phyloP scores from a whole-genome alignment of 1,284 basidiomycete genomes.

The Mrakiaceae sp. region DNA sequence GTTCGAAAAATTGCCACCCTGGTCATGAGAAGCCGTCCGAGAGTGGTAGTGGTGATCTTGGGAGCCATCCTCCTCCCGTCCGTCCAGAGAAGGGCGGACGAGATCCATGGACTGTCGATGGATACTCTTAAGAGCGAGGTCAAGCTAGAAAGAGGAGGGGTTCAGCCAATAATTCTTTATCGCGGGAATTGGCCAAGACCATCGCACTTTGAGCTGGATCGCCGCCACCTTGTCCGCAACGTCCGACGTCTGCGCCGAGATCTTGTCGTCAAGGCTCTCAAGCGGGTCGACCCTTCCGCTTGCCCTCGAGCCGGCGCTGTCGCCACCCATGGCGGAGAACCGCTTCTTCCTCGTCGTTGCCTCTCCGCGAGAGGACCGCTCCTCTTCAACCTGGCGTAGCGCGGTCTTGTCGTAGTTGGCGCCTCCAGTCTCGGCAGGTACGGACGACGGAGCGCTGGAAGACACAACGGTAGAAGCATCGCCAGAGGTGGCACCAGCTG shows the following conservation, averaged over 20 bases:
- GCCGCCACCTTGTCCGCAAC: constrained; percentile 9
- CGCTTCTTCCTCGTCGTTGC: not conserved
- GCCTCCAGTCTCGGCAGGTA: not conserved
- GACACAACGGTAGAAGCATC: not conserved
- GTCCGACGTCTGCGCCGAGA: not conserved
- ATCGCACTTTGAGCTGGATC: constrained; percentile 11
- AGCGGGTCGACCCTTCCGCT: constrained; percentile 1
- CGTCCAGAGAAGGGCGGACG: not conserved
- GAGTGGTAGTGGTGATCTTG: not conserved
- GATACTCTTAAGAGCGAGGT: constrained; percentile 5
- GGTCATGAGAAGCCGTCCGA: not conserved
- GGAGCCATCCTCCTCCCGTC: not conserved
- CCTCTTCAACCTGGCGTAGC: no score
- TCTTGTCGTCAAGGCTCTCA: constrained; percentile 4
- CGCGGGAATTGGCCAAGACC: not conserved
- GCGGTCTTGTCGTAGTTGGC: no score
- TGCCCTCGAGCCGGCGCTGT: not conserved
- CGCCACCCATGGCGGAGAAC: constrained; percentile 4
- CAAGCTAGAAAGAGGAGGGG: not conserved
- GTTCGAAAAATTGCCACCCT: not conserved
- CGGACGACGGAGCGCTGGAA: not conserved
- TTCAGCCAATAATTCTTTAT: not conserved
- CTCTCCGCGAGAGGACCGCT: no score
- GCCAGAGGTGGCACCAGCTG: not conserved
- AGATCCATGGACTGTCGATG: not conserved